phyloP scores from a whole-genome alignment of 441 rosid genomes.

The Bruguiera hainesii region DNA sequence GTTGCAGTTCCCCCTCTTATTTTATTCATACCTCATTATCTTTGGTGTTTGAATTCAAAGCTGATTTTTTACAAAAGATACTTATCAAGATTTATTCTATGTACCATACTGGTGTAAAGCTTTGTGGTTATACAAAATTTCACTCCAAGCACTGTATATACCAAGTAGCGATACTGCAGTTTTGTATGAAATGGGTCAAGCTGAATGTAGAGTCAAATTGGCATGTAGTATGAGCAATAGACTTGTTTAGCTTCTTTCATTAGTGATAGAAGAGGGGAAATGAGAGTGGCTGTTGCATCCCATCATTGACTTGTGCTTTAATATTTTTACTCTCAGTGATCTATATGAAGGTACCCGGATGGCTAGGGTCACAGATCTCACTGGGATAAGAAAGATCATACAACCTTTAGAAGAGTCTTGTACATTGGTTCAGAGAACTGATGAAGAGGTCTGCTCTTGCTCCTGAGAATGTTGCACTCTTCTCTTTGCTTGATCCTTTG shows the following conservation, averaged over 20 bases:
- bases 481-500: slow-evolving; percentile 2
- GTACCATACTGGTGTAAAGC: too few relatives aligned
- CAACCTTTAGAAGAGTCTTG: slow-evolving; percentile 76
- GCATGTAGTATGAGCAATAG: not conserved
- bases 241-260: not conserved
- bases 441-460: slow-evolving; percentile 54
- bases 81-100: too few relatives aligned
- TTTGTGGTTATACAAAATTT: too few relatives aligned
- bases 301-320: slow-evolving; percentile 18
- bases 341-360: slow-evolving; percentile 83
- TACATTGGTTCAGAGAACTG: slow-evolving; percentile 58
- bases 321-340: slow-evolving; percentile 43
- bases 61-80: too few relatives aligned
- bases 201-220: not conserved
- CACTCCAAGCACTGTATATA: too few relatives aligned
- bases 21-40: too few relatives aligned
- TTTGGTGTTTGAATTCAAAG: too few relatives aligned
- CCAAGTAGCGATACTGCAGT: too few relatives aligned
- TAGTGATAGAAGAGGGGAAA: not conserved
- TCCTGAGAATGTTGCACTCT: not conserved
- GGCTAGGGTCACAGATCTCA: slow-evolving; percentile 61
- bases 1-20: too few relatives aligned
- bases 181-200: not conserved
- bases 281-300: not conserved
- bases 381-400: slow-evolving; percentile 68